Base-by-base conservation (phyloP, 257 asterid species). In the Przewalskia tangutica region DNA sequence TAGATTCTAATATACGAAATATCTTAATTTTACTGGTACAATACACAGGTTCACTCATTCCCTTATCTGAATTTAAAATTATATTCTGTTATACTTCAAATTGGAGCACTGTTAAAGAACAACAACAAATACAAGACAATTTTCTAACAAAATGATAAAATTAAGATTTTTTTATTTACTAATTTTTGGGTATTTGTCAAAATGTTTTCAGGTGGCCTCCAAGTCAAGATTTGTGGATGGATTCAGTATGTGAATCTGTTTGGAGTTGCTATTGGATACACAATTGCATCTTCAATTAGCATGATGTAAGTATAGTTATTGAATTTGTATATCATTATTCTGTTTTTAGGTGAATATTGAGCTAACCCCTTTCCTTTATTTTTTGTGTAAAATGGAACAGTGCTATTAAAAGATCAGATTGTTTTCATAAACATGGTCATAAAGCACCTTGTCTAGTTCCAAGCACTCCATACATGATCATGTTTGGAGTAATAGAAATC, bases 181-280 rank as follows among this genome's bases (percentile, higher is more conserved):
- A 1, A 32, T 7, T 36, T 70, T 71, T 71, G 56, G 78, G 0
- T 66, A 65, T 36, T 36, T 66, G 27, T 66, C 16, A 48, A 46
- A 20, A 6, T 73, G 60, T 4, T 85, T 77, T 34, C 88, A 95
- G 98, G 98, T 76, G 98, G 98, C 40, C 88, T 91, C 80, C 89
- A 95, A 77, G 97, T 95, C 23, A 93, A 95, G 84, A 81, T 95
- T 54, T 95, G 99, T 84, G 99, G 99, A 16, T 91, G 92, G 63
- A 94, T 95, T 87, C 99, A 95, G 83, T 95, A 95, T 65, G 0
- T 88, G 60, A 95, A 95, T 91, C 93, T 95, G 34, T 91, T 95
- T 79, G 99, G 99, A 66, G 97, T 91, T 77, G 99, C 99, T 1
- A 81, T 95, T 65, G 97, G 99, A 17, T 95, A 95, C 76, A 95